These are phyloP conservation scores for Arachnomyces sp. DNA, from an alignment of 2,329 filamentous ascomycete species.

Conservation along the genomic window DNA sequence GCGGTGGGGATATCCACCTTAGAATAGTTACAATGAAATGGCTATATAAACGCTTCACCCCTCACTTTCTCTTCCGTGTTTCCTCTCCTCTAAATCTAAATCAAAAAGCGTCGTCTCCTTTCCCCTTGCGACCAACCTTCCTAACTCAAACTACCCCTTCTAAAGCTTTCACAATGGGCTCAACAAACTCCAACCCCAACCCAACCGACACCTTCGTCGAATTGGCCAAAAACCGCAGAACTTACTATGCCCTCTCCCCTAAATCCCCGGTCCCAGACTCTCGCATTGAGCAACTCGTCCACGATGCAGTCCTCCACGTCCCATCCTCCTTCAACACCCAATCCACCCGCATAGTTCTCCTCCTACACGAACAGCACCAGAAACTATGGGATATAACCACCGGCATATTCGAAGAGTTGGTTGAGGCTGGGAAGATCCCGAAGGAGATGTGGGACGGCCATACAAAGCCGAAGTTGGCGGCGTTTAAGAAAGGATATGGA, in stretches of 20 bases:
- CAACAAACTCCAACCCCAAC: background rate
- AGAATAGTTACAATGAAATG: too few species aligned
- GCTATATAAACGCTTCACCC: too few species aligned
- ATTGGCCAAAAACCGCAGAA: constrained; percentile 27
- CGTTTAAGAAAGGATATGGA: constrained; percentile 66
- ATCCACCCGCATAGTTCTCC: constrained; percentile 67
- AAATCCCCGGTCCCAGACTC: constrained; percentile 28
- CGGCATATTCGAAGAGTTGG: constrained; percentile 59
- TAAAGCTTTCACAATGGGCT: too few species aligned
- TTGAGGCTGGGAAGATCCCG: constrained; percentile 45
- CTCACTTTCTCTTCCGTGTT: too few species aligned
- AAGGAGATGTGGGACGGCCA: constrained; percentile 50
- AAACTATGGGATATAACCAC: constrained; percentile 73
- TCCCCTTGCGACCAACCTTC: too few species aligned
- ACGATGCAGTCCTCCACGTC: constrained; percentile 54
- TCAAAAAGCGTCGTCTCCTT: too few species aligned
- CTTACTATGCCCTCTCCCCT: constrained; percentile 30
- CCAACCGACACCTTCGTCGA: constrained; percentile 21
- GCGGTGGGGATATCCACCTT: too few species aligned
- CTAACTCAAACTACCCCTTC: too few species aligned
- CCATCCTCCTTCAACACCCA: constrained; percentile 88
- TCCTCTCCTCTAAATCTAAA: too few species aligned
- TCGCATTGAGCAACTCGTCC: constrained; percentile 30
- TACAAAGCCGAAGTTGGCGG: constrained; percentile 41
- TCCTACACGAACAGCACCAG: constrained; percentile 76